Evolutionary conservation across 148 eudicot genomes (phyloP).

Genomic region (Chenopodium album): DNA sequence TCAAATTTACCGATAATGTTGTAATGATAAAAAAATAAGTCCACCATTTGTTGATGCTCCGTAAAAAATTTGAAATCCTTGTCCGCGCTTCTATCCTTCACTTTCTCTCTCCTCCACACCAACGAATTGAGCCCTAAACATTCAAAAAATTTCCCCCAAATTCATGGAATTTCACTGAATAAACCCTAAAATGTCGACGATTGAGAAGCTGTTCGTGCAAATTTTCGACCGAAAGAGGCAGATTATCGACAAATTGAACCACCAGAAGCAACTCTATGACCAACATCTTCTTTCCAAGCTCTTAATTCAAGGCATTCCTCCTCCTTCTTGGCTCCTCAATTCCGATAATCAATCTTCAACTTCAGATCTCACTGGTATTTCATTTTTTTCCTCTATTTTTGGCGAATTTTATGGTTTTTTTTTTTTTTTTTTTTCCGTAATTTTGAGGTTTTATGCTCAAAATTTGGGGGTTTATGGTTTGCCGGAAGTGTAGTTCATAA

Average conservation of each 20-base stretch:
- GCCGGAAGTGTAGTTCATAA: neutral
- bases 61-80: too few relatives aligned
- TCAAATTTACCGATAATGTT: too few relatives aligned
- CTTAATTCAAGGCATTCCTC: slow-evolving; percentile 63
- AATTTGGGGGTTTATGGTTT: neutral
- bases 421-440: neutral
- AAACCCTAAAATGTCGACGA: slow-evolving; percentile 40
- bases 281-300: slow-evolving; percentile 74
- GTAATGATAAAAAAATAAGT: too few relatives aligned
- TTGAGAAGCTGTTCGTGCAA: slow-evolving; percentile 70
- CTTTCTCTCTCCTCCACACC: neutral
- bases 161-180: slow-evolving; percentile 1
- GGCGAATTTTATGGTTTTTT: neutral
- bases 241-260: slow-evolving; percentile 57
- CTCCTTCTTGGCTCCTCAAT: slow-evolving; percentile 53
- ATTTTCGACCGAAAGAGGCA: slow-evolving; percentile 66
- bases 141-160: slow-evolving; percentile 5
- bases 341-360: slow-evolving; percentile 17
- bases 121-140: neutral
- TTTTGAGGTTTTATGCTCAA: neutral
- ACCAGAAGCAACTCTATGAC: slow-evolving; percentile 55
- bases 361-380: slow-evolving; percentile 52
- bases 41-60: too few relatives aligned
- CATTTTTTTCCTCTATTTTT: neutral
- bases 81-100: too few relatives aligned